Evolutionary conservation across 2,329 filamentous ascomycete genomes (phyloP).

Genomic region (Cordyceps sp.): DNA sequence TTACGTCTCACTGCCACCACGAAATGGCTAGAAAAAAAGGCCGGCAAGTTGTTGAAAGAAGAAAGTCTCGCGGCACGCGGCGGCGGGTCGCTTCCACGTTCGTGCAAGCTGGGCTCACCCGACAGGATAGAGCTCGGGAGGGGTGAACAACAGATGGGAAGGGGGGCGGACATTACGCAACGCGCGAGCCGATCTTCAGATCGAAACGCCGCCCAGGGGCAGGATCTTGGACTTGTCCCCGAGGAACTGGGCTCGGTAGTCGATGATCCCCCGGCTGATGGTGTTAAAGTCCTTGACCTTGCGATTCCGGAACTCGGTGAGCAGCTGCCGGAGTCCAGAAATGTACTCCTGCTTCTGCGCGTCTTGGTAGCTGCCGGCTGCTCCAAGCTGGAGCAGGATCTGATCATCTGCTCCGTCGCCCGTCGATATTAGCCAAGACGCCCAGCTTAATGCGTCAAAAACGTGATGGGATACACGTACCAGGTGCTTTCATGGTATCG

Average conservation of each 20-base stretch:
- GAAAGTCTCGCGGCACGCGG: background rate
- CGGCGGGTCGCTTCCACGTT: background rate
- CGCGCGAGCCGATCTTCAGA: background rate
- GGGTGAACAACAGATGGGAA: background rate
- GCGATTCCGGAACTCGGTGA: slow-evolving; percentile 40
- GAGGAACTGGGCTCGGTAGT: slow-evolving; percentile 47
- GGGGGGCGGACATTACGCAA: background rate
- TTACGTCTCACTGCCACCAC: background rate
- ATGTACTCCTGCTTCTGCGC: slow-evolving; percentile 46
- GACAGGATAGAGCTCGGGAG: background rate
- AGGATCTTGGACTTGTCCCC: slow-evolving; percentile 48
- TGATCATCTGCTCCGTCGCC: slow-evolving; percentile 43
- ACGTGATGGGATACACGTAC: slow-evolving; percentile 12
- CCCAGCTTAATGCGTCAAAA: no score
- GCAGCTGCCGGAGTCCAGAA: slow-evolving; percentile 41
- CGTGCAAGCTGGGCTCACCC: background rate
- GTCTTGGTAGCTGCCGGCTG: slow-evolving; percentile 44
- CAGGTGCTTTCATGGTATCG: slow-evolving; percentile 19
- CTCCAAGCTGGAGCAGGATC: slow-evolving; percentile 56
- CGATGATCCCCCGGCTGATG: slow-evolving; percentile 50
- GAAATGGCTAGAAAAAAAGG: background rate
- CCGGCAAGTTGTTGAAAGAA: background rate
- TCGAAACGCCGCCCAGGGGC: slow-evolving; percentile 30
- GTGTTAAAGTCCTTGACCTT: slow-evolving; percentile 48
- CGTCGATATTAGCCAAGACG: slow-evolving; percentile 37